Base-by-base conservation (phyloP, 805 yeast genomes). In the Candida ovalis region DNA sequence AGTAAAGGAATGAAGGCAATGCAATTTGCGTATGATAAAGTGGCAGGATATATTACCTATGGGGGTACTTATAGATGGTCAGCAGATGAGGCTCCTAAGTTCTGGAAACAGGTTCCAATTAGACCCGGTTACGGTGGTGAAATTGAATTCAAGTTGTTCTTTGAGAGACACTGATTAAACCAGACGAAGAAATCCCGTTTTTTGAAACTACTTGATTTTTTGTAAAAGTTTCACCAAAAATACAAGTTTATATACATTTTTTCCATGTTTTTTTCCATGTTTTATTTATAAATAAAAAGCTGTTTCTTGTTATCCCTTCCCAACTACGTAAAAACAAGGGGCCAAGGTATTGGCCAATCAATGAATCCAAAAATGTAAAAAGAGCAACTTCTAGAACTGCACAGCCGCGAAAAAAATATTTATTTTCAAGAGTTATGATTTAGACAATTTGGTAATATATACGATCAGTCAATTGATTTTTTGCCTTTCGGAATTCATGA, bases 1-100 rank as follows among this genome's bases (percentile, higher is more conserved):
- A 60, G 63, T 28, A 54, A 59, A 38, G 58, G 61, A 10, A 53
- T 64, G 8, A 53, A 65, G 30, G 74, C 82, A 28, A 70, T 75
- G 46, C 90, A 86, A 59, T 87, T 87, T 62, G 78, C 76, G 41
- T 74, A 71, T 53, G 77, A 79, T 41, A 69, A 71, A 32, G 70
- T 67, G 15, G 68, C 73, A 1, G 71, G 75, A 3, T 61, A 59
- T 23, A 56, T 88, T 8, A 75, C 80, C 2, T 84, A 78, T 60
- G 88, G 88, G 4, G 91, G 90, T 3, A 70, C 70, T 17, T 66
- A 67, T 21, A 61, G 70, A 25, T 86, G 95, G 90, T 77, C 84
- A 48, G 79, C 86, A 1, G 64, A 60, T 4, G 52, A 58, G 3
- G 66, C 55, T 5, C 81, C 87, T 21, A 55, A 64, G 0, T 69